Evolutionary conservation across 2,329 filamentous ascomycete genomes (phyloP).

Genomic region (Curvularia sp.): DNA sequence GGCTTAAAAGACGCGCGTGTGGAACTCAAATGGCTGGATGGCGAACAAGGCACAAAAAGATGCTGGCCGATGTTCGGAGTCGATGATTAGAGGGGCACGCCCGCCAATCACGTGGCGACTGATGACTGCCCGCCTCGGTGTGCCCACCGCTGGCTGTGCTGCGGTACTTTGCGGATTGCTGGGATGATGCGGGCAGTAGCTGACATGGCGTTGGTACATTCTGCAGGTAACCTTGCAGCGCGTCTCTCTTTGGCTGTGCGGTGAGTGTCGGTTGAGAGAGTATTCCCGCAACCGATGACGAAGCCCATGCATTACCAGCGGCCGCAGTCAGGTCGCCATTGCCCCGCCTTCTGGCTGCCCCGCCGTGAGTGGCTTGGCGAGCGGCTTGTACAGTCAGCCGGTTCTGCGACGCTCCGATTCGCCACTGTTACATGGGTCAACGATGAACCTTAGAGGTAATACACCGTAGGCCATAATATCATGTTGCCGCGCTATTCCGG

Average conservation of each 20-base stretch:
- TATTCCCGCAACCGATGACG: conserved; percentile 25
- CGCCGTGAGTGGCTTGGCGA: conserved; percentile 1
- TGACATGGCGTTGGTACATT: conserved; percentile 4
- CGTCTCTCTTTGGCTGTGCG: conserved; percentile 12
- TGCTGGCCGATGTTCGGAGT: conserved; percentile 44
- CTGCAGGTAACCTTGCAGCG: conserved; percentile 14
- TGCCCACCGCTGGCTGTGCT: conserved; percentile 19
- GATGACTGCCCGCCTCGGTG: conserved; percentile 33
- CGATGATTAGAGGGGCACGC: conserved; percentile 24
- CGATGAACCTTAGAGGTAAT: background rate
- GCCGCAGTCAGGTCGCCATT: conserved; percentile 8
- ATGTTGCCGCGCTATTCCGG: conserved; percentile 2
- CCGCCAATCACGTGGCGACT: conserved; percentile 34
- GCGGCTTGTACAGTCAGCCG: conserved; percentile 19
- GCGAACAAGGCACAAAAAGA: conserved; percentile 39
- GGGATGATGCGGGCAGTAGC: conserved; percentile 6
- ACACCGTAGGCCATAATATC: background rate
- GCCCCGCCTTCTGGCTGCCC: conserved; percentile 30
- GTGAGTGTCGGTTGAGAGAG: conserved; percentile 4
- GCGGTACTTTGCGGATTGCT: conserved; percentile 2
- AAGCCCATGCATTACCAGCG: conserved; percentile 14
- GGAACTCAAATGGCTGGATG: conserved; percentile 35
- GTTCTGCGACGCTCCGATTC: conserved; percentile 27
- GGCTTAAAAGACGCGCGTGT: conserved; percentile 36
- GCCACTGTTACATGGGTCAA: conserved; percentile 14